Evolutionary conservation across 345 rosid genomes (phyloP), one percentile per base, ranked within the genome.

Genomic region (Syzygium jambos): DNA sequence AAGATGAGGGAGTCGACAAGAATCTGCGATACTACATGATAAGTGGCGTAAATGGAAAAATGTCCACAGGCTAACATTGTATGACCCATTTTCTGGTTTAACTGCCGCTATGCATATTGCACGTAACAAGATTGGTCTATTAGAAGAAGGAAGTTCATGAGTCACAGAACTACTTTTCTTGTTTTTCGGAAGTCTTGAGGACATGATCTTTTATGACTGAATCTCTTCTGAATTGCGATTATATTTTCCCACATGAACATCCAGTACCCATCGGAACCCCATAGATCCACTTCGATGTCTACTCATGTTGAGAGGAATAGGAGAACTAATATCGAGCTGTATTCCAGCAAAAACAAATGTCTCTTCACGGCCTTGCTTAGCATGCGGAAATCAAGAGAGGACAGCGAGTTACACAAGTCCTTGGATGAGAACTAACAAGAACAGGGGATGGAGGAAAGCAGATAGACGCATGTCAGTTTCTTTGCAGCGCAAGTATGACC

Each of bases 361-460:
- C 91, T 93, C 80, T 85, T 95, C 55, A 93, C 93, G 92, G 96
- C 97, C 57, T 86, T 95, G 92, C 93, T 93, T 80, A 93, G 97
- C 93, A 88, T 94, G 93, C 90, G 92, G 89, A 95, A 91, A 89
- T 84, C 95, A 46, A 93, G 87, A 89, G 91, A 88, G 88, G 92
- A 93, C 53, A 87, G 57, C 84, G 29, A 89, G 9, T 29, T 91
- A 34, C 86, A 88, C 85, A 92, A 61, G 73, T 61, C 6, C 73
- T 6, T 61, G 34, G 73, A 61, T 38, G 88, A 61, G 38, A 61
- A 6, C 73, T n/a, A 61, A 61, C 8, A 61, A 61, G 73, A n/a
- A n/a, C 34, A 61, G 73, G 38, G 29, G 34, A n/a, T n/a, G 9
- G n/a, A 13, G 34, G 73, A 61, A 61, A 61, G 3, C 34, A 3